Evolutionary conservation across 176 grass and related monocot genomes (phyloP), one percentile per base, ranked within the genome.

Genomic region (Avena atlantica): DNA sequence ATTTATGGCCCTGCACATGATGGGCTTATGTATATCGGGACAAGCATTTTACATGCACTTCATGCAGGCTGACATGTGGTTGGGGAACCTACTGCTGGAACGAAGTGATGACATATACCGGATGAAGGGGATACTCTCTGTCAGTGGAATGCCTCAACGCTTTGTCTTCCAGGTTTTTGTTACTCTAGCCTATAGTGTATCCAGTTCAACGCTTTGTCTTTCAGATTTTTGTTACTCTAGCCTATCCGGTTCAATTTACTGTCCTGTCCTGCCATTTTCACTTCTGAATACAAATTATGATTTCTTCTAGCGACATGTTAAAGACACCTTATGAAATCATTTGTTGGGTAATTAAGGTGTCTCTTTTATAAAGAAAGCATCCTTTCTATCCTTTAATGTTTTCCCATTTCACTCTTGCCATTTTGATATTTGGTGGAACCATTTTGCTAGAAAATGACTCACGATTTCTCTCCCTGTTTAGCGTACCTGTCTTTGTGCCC

Each of bases 121-220:
- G 69, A 99, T 99, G 97, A 99, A 99, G 80, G 97, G 97, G 5
- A 77, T 99, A 20, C 89, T 99, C 65, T 93, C 90, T 89, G 94
- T 96, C 79, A 90, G 90, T 78, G 89, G 94, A 83, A 98, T 98
- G 97, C 97, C 97, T 42, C 93, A 96, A 59, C 92, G 97, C 81
- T 98, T 96, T 45, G 97, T 98, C 77, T 98, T 98, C 80, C 92
- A 98, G 94, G 94, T 98, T 61, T 68, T 65, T 61, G 19, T 29
- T 87, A 68, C 65, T 36, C 12, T 76, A 78, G 21, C 44, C 62
- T 53, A 56, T 4, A 12, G 34, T 80, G 62, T 86, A 56, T 78
- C 48, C 11, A 14, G 9, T 73, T 42, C 93, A 96, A 70, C 92
- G 97, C 78, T 98, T 96, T 45, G 97, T 98, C 77, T 96, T 98